phyloP scores from a whole-genome alignment of 2,329 filamentous ascomycete genomes.

The Erysiphe neolycopersici region DNA sequence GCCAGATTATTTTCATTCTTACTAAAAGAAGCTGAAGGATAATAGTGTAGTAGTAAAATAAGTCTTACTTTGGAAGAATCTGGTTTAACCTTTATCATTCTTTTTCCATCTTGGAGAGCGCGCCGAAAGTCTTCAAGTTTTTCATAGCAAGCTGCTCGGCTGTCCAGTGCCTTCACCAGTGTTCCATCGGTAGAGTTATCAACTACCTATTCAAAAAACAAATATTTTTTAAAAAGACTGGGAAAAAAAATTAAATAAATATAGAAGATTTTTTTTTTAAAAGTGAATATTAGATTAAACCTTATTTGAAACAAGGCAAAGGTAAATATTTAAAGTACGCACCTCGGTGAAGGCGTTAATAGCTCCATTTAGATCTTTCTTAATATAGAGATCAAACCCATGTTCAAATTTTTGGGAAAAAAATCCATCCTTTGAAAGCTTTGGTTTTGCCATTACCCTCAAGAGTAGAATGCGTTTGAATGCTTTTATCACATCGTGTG shows the following conservation, averaged over 20 bases:
- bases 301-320: no score
- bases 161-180: conserved; percentile 12
- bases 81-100: conserved; percentile 13
- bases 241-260: not conserved
- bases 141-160: conserved; percentile 13
- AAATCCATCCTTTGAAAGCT: no score
- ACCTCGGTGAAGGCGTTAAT: conserved; percentile 9
- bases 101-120: conserved; percentile 12
- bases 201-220: conserved; percentile 6
- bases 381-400: conserved; percentile 4
- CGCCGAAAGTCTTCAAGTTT: conserved; percentile 9
- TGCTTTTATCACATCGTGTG: no score
- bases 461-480: no score
- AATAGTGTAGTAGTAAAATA: no score
- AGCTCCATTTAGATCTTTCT: conserved; percentile 10
- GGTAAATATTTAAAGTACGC: no score
- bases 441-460: no score
- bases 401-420: no score
- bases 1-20: not conserved
- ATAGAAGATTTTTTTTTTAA: conserved; percentile 1
- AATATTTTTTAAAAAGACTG: not conserved
- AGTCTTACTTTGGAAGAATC: conserved; percentile 9
- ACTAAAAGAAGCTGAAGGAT: not conserved
- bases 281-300: no score
- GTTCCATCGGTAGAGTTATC: conserved; percentile 6